Conservation (phyloP, 208 protist genomes). For the Phytomonas francai region DNA sequence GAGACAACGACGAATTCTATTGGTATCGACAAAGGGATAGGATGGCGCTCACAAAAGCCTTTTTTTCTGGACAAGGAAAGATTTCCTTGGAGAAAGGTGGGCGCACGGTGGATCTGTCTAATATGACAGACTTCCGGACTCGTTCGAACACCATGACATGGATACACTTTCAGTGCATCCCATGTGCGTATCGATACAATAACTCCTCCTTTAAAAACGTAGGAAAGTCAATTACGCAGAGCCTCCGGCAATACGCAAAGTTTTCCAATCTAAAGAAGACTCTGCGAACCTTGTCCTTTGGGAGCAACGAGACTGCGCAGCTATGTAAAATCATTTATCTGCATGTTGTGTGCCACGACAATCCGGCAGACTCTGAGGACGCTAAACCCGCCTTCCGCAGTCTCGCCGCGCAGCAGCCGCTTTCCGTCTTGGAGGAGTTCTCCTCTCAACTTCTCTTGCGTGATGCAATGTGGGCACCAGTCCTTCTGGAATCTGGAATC, state of each 20-base stretch:
- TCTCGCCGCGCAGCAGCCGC: conserved; percentile 28
- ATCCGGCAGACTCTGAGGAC: conserved; percentile 19
- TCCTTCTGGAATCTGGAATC: conserved; percentile 50
- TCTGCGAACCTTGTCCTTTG: conserved; percentile 40
- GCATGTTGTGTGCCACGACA: conserved; percentile 34
- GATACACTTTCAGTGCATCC: conserved; percentile 71
- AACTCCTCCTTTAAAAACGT: neutral
- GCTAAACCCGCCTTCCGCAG: conserved; percentile 31
- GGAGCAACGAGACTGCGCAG: conserved; percentile 27
- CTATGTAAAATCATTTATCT: conserved; percentile 54
- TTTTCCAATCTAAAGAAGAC: conserved; percentile 6
- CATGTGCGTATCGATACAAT: conserved; percentile 18
- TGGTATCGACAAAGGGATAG: conserved; percentile 31
- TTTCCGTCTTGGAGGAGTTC: conserved; percentile 24
- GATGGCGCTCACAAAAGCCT: conserved; percentile 34
- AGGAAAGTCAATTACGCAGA: neutral
- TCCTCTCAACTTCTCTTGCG: conserved; percentile 28
- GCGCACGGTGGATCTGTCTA: conserved; percentile 33
- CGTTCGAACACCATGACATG: conserved; percentile 21
- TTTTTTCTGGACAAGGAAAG: conserved; percentile 23
- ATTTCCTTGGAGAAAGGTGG: conserved; percentile 19
- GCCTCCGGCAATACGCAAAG: neutral
- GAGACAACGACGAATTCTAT: conserved; percentile 51
- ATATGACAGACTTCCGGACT: conserved; percentile 37
- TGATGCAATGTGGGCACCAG: conserved; percentile 35